Evolutionary conservation across 78 protist species (phyloP).

Genomic region (Dictyostelium citrinum): DNA sequence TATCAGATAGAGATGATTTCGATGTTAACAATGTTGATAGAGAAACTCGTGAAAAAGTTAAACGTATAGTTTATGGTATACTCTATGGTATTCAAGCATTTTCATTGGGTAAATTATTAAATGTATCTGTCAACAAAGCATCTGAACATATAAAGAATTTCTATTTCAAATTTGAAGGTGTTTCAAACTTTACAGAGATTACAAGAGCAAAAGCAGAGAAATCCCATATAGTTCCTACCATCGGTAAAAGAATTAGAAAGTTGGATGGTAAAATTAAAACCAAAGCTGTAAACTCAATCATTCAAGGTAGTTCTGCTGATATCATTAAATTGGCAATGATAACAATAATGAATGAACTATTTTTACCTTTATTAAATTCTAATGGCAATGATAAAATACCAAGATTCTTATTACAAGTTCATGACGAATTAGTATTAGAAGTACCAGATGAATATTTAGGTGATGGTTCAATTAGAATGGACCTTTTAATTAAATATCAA

Average conservation of each 20-base stretch:
- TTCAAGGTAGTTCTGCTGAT: slow-evolving; percentile 89
- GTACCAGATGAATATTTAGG: slow-evolving; percentile 32
- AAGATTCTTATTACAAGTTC: slow-evolving; percentile 76
- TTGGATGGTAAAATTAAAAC: background rate
- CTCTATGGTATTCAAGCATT: slow-evolving; percentile 68
- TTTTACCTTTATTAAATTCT: background rate
- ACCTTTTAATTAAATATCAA: slow-evolving; percentile 1
- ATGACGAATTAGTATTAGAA: slow-evolving; percentile 86
- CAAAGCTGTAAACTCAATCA: slow-evolving; percentile 49
- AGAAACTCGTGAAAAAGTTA: slow-evolving; percentile 30
- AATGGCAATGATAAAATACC: slow-evolving; percentile 9
- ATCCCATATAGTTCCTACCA: background rate
- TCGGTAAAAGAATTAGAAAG: slow-evolving; percentile 37
- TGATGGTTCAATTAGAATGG: background rate
- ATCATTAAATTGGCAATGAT: slow-evolving; percentile 83
- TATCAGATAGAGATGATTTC: background rate
- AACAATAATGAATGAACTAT: background rate
- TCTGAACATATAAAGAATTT: background rate
- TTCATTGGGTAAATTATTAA: background rate
- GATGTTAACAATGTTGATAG: background rate
- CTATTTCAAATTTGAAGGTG: background rate
- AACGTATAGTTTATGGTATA: slow-evolving; percentile 69
- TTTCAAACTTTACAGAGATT: background rate
- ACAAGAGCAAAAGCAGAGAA: background rate
- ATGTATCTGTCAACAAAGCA: background rate